Evolutionary conservation across 768 basidiomycete genomes (phyloP), one percentile per base, ranked within the genome.

Genomic region (Amanita pallidorosea): DNA sequence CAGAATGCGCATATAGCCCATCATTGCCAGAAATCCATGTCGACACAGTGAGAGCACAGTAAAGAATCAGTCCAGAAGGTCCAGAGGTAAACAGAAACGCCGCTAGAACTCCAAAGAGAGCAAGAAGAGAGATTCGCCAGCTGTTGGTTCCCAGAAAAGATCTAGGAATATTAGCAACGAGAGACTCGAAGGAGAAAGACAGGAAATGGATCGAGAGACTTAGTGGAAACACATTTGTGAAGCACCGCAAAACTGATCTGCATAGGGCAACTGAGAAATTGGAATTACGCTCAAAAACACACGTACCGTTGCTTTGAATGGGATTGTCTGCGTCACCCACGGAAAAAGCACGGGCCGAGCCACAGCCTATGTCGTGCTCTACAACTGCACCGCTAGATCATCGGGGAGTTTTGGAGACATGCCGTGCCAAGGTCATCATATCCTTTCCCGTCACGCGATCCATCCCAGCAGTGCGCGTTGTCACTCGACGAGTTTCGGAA

Each of bases 401-500:
- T 44, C 43, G 2, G 43, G 43, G 23, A 44, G 43, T 44, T 27
- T 12, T 29, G 29, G n/a, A 17, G 27, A 18, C 7, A 44, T n/a
- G n/a, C 27, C 43, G 2, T 44, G 43, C 43, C 43, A 44, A 17
- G 43, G 43, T 44, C 6, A 44, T 44, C 6, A 44, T 44, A 27
- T n/a, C 43, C 43, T 8, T 9, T 44, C 23, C 43, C 43, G 43
- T 44, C 43, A 44, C 7, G 43, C 43, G 7, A 44, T 29, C 43
- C 25, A 29, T 13, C 43, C 43, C 11, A 27, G 15, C 27, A 44
- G 49, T 20, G 50, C 43, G 3, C 52, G 53, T 38, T 45, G 17
- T 15, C 49, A 22, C 59, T 49, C 36, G 52, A 56, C 20, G 51
- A 47, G 20, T 36, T 15, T 29, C 47, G 53, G 29, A 44, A 25